Percentiles rank a stretch among this genome's conserved stretches.
Conservation (phyloP, 768 basidiomycete genomes). For the Hortiboletus flavorubellus region DNA sequence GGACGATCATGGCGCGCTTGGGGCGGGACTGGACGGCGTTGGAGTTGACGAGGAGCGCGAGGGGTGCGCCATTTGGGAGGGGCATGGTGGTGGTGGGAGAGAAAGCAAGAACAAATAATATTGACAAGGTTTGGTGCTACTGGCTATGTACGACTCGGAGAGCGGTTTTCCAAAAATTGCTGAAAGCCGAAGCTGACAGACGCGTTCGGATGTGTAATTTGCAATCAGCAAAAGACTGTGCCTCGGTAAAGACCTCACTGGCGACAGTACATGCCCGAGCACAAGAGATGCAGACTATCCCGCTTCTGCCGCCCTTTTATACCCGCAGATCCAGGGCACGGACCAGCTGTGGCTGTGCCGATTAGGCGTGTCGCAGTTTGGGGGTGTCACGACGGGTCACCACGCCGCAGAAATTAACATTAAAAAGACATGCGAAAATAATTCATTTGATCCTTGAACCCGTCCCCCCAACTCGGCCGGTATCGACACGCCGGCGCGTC, state of each 20-base stretch:
- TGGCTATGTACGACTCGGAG: not conserved
- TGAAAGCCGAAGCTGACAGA: constrained; percentile 84
- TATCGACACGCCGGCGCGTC: not conserved
- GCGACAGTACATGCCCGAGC: constrained; percentile 94
- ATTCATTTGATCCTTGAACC: not conserved
- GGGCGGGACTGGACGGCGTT: constrained; percentile 54
- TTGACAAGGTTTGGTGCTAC: too few species aligned
- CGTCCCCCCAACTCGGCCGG: not conserved
- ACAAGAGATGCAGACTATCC: constrained; percentile 66
- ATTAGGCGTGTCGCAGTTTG: not conserved
- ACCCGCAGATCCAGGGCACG: constrained; percentile 4
- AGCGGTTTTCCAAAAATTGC: constrained; percentile 81
- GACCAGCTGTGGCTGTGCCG: constrained; percentile 16
- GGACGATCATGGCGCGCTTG: constrained; percentile 73
- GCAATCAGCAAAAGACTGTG: constrained; percentile 95
- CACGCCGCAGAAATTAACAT: not conserved
- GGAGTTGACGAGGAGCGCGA: constrained; percentile 58
- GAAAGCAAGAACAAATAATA: too few species aligned
- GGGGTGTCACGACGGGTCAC: not conserved
- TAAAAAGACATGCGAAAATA: not conserved
- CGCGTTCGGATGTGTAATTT: constrained; percentile 97
- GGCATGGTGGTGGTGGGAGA: constrained; percentile 48
- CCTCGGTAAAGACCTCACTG: constrained; percentile 96
- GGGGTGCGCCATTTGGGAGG: constrained; percentile 50
- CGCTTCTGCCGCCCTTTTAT: constrained; percentile 1